Base-by-base conservation (phyloP, 345 rosid species). In the Dovyalis caffra region DNA sequence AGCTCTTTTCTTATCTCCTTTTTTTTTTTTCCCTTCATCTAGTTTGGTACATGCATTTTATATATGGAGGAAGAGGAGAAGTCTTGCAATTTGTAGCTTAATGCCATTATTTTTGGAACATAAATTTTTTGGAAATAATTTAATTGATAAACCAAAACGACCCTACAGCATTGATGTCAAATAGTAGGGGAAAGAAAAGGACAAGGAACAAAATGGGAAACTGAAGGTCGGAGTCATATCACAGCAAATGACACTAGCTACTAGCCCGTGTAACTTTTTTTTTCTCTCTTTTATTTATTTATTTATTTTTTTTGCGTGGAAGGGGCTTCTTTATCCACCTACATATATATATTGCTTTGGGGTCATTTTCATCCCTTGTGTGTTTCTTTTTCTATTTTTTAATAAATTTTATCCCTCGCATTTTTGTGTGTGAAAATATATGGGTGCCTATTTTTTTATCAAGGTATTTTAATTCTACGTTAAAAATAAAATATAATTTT, bases 111-210 rank as follows among this genome's bases (percentile, higher is more conserved):
- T 66, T 40, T 31, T 21, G 43, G 45, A 64, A 63, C 32, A 64
- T 34, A 53, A 47, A 18, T 0, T 33, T n/a, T 3, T 66, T 25
- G 3, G 23, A 53, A 28, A 56, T 64, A 26, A 64, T 26, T 25
- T 35, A 51, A 66, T 34, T 31, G 15, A 18, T 25, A 26, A 53
- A 34, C 64, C 20, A 51, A 73, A 49, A 73, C 10, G 71, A 65
- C 64, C 77, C 77, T 51, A 66, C 53, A 0, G 2, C 51, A 51
- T 74, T 53, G 12, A 65, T 66, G 47, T 34, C 77, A 4, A 26
- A 11, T 28, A 34, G 40, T 5, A 35, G 21, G 35, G 15, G 4
- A 53, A 11, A 66, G 29, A 20, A 35, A 53, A 51, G 56, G 71
- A 35, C 64, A 8, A 7, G 43, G 56, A 31, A 2, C 53, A 20